phyloP scores from a whole-genome alignment of 2,329 filamentous ascomycete species.

The Clarireedia paspali region DNA sequence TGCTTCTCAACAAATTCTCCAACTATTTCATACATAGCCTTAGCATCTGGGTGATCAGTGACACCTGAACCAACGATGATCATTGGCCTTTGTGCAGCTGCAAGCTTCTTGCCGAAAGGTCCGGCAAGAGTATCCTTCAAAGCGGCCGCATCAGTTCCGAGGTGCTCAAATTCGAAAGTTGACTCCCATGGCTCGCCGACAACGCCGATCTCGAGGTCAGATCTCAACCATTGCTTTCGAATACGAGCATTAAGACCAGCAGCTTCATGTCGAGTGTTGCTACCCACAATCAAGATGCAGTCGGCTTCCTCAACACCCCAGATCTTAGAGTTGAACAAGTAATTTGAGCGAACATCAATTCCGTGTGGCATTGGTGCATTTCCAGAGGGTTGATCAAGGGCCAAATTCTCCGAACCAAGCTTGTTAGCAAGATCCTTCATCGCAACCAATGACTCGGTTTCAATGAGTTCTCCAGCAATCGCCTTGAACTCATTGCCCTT shows the following conservation, averaged over 20 bases:
- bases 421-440: conserved; percentile 97
- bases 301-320: conserved; percentile 91
- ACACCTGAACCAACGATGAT: conserved; percentile 91
- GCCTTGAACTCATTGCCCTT: conserved; percentile 94
- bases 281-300: conserved; percentile 83
- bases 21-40: conserved; percentile 86
- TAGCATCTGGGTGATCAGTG: conserved; percentile 83
- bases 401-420: conserved; percentile 91
- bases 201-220: conserved; percentile 85
- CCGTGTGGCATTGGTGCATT: conserved; percentile 82
- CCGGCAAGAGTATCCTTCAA: conserved; percentile 82
- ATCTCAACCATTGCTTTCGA: conserved; percentile 94
- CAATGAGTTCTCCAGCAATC: conserved; percentile 82
- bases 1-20: conserved; percentile 92
- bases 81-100: conserved; percentile 84
- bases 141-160: conserved; percentile 70
- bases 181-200: conserved; percentile 88
- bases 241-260: conserved; percentile 94
- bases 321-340: conserved; percentile 93
- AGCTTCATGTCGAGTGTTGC: conserved; percentile 91
- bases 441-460: conserved; percentile 88
- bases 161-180: conserved; percentile 90
- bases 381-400: conserved; percentile 82
- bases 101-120: conserved; percentile 86
- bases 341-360: conserved; percentile 88